Evolutionary conservation across 805 yeast species (phyloP).

Genomic region (Sporopachydermia lactativora): DNA sequence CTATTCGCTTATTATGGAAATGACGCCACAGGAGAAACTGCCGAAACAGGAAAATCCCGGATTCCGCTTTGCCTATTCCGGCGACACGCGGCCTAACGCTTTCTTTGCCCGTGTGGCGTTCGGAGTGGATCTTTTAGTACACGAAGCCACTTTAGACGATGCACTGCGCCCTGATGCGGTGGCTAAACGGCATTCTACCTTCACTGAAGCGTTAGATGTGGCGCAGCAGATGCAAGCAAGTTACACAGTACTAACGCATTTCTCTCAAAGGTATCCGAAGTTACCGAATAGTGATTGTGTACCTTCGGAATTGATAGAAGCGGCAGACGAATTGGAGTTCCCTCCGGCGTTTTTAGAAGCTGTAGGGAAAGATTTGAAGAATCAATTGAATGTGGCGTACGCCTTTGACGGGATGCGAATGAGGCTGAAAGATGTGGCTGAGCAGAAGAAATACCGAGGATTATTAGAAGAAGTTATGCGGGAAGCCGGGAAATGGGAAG

Average conservation of each 20-base stretch:
- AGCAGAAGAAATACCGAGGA: conserved; percentile 13
- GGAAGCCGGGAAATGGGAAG: conserved; percentile 3
- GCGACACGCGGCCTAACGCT: conserved; percentile 81
- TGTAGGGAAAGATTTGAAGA: conserved; percentile 10
- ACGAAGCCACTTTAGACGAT: conserved; percentile 88
- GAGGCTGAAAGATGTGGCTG: conserved; percentile 27
- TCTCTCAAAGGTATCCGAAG: conserved; percentile 77
- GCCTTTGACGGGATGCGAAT: conserved; percentile 59
- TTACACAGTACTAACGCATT: conserved; percentile 72
- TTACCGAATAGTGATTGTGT: conserved; percentile 16
- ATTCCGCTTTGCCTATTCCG: conserved; percentile 78
- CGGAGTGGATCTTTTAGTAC: conserved; percentile 62
- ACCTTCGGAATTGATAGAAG: not conserved
- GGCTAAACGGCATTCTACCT: conserved; percentile 74
- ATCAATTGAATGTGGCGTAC: conserved; percentile 18
- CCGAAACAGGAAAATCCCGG: conserved; percentile 3
- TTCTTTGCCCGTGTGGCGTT: conserved; percentile 48
- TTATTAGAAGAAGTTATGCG: conserved; percentile 11
- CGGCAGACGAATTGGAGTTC: not conserved
- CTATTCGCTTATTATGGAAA: conserved; percentile 47
- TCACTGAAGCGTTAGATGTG: conserved; percentile 70
- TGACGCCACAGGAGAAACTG: conserved; percentile 18
- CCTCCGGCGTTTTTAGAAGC: conserved; percentile 1
- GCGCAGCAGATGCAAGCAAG: conserved; percentile 59
- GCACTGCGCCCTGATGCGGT: conserved; percentile 64